phyloP scores from a whole-genome alignment of 768 basidiomycete genomes.

The Mycena alexandri region DNA sequence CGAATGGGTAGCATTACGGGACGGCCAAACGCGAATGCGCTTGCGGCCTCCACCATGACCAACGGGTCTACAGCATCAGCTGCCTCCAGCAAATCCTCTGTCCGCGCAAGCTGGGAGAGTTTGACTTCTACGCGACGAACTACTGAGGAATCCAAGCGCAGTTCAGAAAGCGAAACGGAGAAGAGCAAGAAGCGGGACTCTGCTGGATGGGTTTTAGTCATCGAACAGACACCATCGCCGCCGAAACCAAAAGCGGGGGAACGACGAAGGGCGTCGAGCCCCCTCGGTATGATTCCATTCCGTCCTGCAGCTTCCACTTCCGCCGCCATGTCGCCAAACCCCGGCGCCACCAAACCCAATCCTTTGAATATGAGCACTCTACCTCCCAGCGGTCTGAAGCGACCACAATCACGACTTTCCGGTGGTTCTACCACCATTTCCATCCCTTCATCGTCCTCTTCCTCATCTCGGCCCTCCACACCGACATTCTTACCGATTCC shows the following conservation, averaged over 20 bases:
- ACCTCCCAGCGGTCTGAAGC: conserved; percentile 59
- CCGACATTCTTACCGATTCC: conserved; percentile 85
- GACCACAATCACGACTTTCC: conserved; percentile 83
- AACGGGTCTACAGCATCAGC: conserved; percentile 51
- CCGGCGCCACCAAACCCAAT: conserved; percentile 53
- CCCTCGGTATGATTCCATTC: conserved; percentile 67
- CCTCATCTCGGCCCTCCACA: conserved; percentile 75
- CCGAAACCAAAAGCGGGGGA: conserved; percentile 68
- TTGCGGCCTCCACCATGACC: conserved; percentile 47
- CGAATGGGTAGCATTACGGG: conserved; percentile 84
- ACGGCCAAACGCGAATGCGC: conserved; percentile 57
- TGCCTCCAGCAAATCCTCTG: conserved; percentile 43
- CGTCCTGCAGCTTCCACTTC: conserved; percentile 62
- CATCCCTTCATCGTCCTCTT: conserved; percentile 65
- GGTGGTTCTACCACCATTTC: conserved; percentile 71
- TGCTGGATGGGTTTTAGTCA: conserved; percentile 89
- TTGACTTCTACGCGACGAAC: conserved; percentile 54
- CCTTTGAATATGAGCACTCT: conserved; percentile 58
- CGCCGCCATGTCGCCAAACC: conserved; percentile 56
- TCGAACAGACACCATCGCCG: conserved; percentile 87
- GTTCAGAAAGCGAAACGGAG: conserved; percentile 59
- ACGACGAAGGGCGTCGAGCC: conserved; percentile 72
- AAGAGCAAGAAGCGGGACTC: conserved; percentile 68
- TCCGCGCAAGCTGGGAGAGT: conserved; percentile 56
- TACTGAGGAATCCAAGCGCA: conserved; percentile 57